Evolutionary conservation across 2,329 filamentous ascomycete genomes (phyloP), one percentile per base, ranked within the genome.

Genomic region (Aschersonia sp.): DNA sequence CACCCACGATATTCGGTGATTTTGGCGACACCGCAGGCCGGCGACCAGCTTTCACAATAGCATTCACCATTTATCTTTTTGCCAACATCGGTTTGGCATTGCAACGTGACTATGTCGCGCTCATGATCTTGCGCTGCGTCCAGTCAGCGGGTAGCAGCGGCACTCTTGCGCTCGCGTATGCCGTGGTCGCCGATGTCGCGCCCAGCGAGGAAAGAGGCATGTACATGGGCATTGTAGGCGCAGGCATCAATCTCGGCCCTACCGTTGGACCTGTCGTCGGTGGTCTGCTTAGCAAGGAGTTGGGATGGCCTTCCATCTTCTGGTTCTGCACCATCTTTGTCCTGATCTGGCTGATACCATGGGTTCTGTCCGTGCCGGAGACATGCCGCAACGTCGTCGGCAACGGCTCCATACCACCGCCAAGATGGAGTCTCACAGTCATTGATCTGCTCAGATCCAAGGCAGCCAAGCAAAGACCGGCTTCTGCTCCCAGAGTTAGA

Each of bases 161-260:
- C 0, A 83, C 82, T 0, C 69, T 87, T n/a, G 81, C 85, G 0
- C 68, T 92, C 1, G 78, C 77, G 0, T 83, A 75, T 51, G 85
- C 79, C 2, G 78, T 87, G 2, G 75, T 89, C 11, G 80, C 82
- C 1, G 86, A 92, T 55, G 72, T 88, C 5, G 73, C 80, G 0
- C 78, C 81, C 0, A 79, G 75, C 43, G 72, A 76, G 0, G 83
- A 90, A 60, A 69, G 86, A 54, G 86, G 85, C 3, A 76, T 73
- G 48, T 89, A 85, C 57, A 81, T 89, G 67, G 83, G 78, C 46
- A 73, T 80, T 50, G 76, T 80, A n/a, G 74, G 72, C 33, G 70
- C 70, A 4, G 79, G 75, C 12, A 67, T 75, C 47, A 76, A 80
- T 4, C 57, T 84, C 32, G 73, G 72, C 0, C 72, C 73, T 3